These are phyloP conservation scores for Theileria luwenshuni DNA, from an alignment of 169 alveolate species.

Conservation along the genomic window DNA sequence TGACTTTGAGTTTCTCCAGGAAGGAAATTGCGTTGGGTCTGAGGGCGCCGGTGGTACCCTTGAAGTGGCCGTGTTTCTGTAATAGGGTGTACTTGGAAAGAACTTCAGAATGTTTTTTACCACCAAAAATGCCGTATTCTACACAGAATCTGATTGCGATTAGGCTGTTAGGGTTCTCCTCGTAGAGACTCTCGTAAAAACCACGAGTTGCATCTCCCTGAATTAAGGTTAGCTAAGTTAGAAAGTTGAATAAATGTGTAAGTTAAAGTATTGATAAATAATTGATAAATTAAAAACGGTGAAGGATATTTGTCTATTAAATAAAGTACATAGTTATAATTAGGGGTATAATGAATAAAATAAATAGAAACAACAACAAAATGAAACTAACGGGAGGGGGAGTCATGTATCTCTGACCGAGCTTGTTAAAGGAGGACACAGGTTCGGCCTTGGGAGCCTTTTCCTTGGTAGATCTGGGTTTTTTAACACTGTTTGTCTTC, in stretches of 20 bases:
- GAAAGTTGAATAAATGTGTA: background rate
- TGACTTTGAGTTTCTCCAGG: conserved; percentile 35
- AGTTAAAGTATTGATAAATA: too few relatives aligned
- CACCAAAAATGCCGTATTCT: conserved; percentile 78
- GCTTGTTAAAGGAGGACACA: conserved; percentile 38
- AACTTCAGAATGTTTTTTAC: conserved; percentile 64
- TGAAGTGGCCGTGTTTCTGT: conserved; percentile 50
- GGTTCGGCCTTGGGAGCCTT: conserved; percentile 38
- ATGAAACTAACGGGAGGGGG: conserved; percentile 81
- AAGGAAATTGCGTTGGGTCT: conserved; percentile 52
- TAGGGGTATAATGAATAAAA: too few relatives aligned
- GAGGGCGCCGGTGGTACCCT: conserved; percentile 60
- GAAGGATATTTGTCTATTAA: too few relatives aligned
- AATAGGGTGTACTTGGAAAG: conserved; percentile 37
- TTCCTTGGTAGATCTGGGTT: background rate
- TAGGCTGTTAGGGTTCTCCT: conserved; percentile 87
- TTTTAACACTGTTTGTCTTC: conserved; percentile 15
- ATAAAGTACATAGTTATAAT: too few relatives aligned
- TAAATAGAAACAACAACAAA: too few relatives aligned
- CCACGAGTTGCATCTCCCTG: conserved; percentile 91
- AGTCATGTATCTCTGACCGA: conserved; percentile 85
- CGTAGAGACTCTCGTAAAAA: conserved; percentile 85
- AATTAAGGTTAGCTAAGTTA: background rate
- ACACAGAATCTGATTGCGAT: conserved; percentile 83
- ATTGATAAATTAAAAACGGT: too few relatives aligned